phyloP scores from a whole-genome alignment of 1,284 basidiomycete genomes.

The Cerioporus squamosus region DNA sequence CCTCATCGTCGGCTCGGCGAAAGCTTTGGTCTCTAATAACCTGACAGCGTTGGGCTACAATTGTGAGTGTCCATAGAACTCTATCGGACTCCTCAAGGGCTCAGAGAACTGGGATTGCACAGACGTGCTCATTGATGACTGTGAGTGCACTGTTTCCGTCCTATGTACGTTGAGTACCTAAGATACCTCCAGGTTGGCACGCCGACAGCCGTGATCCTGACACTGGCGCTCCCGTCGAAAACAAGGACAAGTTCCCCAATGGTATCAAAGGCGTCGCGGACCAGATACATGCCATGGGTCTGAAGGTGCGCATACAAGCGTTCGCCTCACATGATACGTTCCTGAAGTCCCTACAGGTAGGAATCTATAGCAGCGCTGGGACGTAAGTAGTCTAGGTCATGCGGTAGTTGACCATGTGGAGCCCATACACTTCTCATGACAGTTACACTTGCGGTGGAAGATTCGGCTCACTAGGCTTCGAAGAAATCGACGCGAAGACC shows the following conservation, averaged over 20 bases:
- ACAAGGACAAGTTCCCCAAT: conserved; percentile 47
- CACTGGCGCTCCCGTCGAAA: conserved; percentile 37
- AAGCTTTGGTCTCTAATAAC: conserved; percentile 34
- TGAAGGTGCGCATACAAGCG: conserved; percentile 38
- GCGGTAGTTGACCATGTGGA: neutral
- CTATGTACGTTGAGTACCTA: neutral
- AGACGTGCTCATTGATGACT: conserved; percentile 42
- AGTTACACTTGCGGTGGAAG: conserved; percentile 47
- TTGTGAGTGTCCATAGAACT: conserved; percentile 29
- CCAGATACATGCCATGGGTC: conserved; percentile 44
- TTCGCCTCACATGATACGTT: neutral
- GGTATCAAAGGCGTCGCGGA: conserved; percentile 48
- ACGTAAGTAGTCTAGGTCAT: conserved; percentile 26
- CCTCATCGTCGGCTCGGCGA: conserved; percentile 37
- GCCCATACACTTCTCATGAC: neutral
- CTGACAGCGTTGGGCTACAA: conserved; percentile 36
- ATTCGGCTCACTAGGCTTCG: conserved; percentile 50
- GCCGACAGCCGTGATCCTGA: conserved; percentile 33
- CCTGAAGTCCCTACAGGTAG: conserved; percentile 34
- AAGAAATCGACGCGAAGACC: conserved; percentile 50
- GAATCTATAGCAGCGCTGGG: conserved; percentile 54
- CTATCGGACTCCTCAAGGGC: neutral
- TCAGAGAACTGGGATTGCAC: neutral
- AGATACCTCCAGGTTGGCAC: conserved; percentile 36
- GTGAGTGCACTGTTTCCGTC: conserved; percentile 22